Base-by-base conservation (phyloP, 345 rosid genomes). In the Eucalyptus curtisii region DNA sequence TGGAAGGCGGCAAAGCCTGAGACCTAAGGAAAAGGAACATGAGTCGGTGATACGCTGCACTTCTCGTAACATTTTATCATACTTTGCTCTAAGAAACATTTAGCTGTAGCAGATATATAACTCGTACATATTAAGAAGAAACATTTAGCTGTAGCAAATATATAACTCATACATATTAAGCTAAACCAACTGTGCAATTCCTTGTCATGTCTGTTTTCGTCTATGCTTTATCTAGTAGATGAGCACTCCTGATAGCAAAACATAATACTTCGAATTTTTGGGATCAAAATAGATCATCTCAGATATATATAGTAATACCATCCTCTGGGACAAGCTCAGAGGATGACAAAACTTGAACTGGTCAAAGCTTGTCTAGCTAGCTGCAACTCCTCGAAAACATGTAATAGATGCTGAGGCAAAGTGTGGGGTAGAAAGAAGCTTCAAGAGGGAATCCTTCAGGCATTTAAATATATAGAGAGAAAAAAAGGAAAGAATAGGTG, bases 1-100 rank as follows among this genome's bases (percentile, higher is more conserved):
- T 92, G 25, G 92, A 66, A 20, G 98, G 98, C 13, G 95, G 93
- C 93, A 95, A 91, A 82, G 98, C 99, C 99, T 76, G 94, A 87
- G 87, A 89, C 91, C 52, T 88, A 49, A 86, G 24, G 85, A 92
- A 84, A 42, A 47, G 33, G 24, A 44, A 17, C 86, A 55, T 88
- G 71, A 90, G 87, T 81, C 33, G 15, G 45, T 33, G 81, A 42
- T 61, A 33, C 7, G 10, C 87, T 44, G 24, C 33, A 84, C 85
- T 13, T 64, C 44, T 81, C 24, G 11, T 86, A 88, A 87, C 79
- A 81, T 11, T 15, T 89, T 64, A 33, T 42, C 61, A 84, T 68
- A 86, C n/a, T 49, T 33, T 0, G 27, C 12, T 76, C 9, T 76
- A 76, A 37, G 82, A 76, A 76, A 37, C 15, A 40, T 37, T 8